Conservation (phyloP, 1,284 basidiomycete genomes). For the Tylopilus orsonianus region DNA sequence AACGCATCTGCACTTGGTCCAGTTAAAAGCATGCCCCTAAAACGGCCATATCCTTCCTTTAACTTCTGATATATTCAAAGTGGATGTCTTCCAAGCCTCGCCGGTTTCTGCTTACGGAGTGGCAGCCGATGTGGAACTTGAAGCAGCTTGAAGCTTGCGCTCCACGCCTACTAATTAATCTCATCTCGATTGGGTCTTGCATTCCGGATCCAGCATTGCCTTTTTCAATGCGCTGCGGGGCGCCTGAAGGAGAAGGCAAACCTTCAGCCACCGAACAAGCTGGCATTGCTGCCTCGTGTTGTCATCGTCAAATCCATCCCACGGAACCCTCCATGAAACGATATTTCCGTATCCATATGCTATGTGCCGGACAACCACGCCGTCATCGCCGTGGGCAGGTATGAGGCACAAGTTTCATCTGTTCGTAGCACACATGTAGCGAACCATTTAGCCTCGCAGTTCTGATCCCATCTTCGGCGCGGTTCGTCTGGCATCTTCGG, state of each 20-base stretch:
- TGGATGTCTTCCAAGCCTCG: no score
- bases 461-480: slow-evolving; percentile 1
- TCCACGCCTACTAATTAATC: neutral
- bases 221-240: slow-evolving; percentile 2
- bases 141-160: slow-evolving; percentile 3
- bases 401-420: slow-evolving; percentile 22
- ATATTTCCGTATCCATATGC: slow-evolving; percentile 14
- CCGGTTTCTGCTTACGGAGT: neutral
- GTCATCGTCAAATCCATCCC: slow-evolving; percentile 14
- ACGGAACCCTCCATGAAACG: slow-evolving; percentile 19
- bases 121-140: neutral
- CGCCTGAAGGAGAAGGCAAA: slow-evolving; percentile 7
- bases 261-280: slow-evolving; percentile 6
- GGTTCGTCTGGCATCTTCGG: neutral
- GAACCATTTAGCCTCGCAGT: slow-evolving; percentile 16
- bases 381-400: slow-evolving; percentile 15
- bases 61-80: neutral
- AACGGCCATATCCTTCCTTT: neutral
- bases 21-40: slow-evolving; percentile 1
- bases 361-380: slow-evolving; percentile 10
- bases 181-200: neutral
- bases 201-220: slow-evolving; percentile 17
- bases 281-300: slow-evolving; percentile 32
- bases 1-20: neutral
- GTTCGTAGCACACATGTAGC: slow-evolving; percentile 27